Percentiles rank a stretch among this genome's conserved stretches.
These are phyloP conservation scores for Fusarium sp. DNA, from an alignment of 2,329 filamentous ascomycete genomes.

Conservation along the genomic window DNA sequence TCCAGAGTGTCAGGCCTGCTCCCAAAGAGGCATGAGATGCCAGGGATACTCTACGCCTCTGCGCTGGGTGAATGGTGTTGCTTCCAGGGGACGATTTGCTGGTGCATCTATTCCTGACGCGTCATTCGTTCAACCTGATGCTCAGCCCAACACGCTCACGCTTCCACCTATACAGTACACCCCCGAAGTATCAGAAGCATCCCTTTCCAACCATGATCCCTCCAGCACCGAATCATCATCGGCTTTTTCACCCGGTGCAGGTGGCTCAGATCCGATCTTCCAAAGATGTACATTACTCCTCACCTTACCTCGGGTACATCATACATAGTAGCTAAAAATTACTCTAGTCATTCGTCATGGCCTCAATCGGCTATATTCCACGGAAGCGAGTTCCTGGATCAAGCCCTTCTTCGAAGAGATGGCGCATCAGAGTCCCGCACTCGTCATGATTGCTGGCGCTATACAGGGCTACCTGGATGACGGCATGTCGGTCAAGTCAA, in stretches of 20 bases:
- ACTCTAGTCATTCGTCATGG: conserved; percentile 34
- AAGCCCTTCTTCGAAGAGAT: conserved; percentile 42
- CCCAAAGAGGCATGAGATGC: conserved; percentile 36
- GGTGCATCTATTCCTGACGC: conserved; percentile 37
- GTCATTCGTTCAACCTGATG: neutral
- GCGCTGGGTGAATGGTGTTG: conserved; percentile 44
- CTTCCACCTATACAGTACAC: neutral
- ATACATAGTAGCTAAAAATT: no score
- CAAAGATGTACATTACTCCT: conserved; percentile 32
- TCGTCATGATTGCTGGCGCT: conserved; percentile 34
- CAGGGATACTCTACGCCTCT: conserved; percentile 40
- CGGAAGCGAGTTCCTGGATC: conserved; percentile 40
- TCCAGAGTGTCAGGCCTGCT: conserved; percentile 37
- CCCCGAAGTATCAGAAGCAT: conserved; percentile 7
- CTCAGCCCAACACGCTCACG: neutral
- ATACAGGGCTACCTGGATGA: conserved; percentile 44
- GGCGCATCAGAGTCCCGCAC: conserved; percentile 40
- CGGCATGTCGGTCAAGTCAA: conserved; percentile 37
- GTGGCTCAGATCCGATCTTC: conserved; percentile 34
- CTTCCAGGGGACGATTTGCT: conserved; percentile 42
- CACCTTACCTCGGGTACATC: neutral
- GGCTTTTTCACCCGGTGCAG: conserved; percentile 21
- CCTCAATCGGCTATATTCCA: conserved; percentile 39
- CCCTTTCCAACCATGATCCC: conserved; percentile 1
- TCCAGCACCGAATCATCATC: conserved; percentile 25